A percentile compares a stretch with the other conserved stretches of the same genome.
Conservation (phyloP, 192 early-diverging fungal species). For the Coemansia sp. region DNA sequence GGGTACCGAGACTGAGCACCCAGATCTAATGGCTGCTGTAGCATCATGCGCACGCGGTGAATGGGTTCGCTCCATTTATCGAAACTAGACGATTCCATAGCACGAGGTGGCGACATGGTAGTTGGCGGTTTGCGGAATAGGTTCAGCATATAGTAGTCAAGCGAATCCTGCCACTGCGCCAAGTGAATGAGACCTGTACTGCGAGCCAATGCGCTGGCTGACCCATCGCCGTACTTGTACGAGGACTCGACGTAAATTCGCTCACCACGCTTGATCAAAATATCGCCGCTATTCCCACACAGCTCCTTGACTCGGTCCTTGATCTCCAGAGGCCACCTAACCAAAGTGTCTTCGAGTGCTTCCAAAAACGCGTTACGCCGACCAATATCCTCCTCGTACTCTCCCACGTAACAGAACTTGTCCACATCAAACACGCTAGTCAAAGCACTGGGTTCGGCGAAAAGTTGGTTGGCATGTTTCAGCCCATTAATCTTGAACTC, state of each 20-base stretch:
- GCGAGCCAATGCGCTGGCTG: constrained; percentile 60
- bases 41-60: neutral
- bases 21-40: neutral
- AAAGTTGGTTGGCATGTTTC: constrained; percentile 72
- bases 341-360: constrained; percentile 56
- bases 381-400: constrained; percentile 72
- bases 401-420: constrained; percentile 73
- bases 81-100: constrained; percentile 6
- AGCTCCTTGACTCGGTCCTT: constrained; percentile 18
- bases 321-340: constrained; percentile 54
- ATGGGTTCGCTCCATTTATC: constrained; percentile 24
- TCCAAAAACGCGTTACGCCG: constrained; percentile 83
- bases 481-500: constrained; percentile 89
- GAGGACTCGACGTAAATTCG: constrained; percentile 88
- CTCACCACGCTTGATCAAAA: constrained; percentile 72
- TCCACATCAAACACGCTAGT: constrained; percentile 54
- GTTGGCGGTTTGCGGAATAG: constrained; percentile 60
- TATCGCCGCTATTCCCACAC: constrained; percentile 15
- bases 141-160: constrained; percentile 62
- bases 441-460: constrained; percentile 42
- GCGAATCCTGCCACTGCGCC: constrained; percentile 61
- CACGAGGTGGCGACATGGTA: constrained; percentile 9
- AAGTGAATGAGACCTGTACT: constrained; percentile 52
- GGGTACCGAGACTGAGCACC: constrained; percentile 8
- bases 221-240: constrained; percentile 75